Percentiles rank a stretch among this genome's conserved stretches.
Evolutionary conservation across 2,329 filamentous ascomycete species (phyloP).

Genomic region (Colletotrichum sp.): DNA sequence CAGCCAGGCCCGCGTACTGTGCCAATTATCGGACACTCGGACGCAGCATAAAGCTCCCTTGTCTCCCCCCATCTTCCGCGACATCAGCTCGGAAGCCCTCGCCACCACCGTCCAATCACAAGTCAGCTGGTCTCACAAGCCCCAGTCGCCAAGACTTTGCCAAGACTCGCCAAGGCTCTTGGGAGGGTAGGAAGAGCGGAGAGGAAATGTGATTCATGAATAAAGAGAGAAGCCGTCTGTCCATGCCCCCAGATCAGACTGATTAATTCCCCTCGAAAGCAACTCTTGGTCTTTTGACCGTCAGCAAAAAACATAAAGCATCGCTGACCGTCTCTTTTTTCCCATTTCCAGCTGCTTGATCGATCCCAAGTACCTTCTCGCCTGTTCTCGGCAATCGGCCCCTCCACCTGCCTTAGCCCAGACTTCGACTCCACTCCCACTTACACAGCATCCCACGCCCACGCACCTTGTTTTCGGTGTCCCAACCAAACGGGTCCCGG

Average conservation of each 20-base stretch:
- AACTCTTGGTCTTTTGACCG: not conserved
- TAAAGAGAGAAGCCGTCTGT: slow-evolving; percentile 18
- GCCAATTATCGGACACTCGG: not conserved
- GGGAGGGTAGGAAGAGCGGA: slow-evolving; percentile 20
- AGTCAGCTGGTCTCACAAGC: not conserved
- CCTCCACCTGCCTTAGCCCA: not conserved
- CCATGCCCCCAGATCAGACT: slow-evolving; percentile 10
- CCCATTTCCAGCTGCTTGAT: not conserved
- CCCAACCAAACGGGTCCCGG: not conserved
- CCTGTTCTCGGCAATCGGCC: slow-evolving; percentile 15
- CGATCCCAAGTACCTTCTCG: not conserved
- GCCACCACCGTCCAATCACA: slow-evolving; percentile 8
- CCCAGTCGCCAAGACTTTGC: slow-evolving; percentile 19
- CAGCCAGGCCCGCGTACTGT: not conserved
- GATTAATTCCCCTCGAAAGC: not conserved
- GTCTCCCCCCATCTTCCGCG: slow-evolving; percentile 3
- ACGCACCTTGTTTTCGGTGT: not conserved
- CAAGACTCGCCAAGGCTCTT: slow-evolving; percentile 20
- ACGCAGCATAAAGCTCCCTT: not conserved
- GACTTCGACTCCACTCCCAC: slow-evolving; percentile 10
- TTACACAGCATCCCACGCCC: slow-evolving; percentile 7
- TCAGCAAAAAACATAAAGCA: slow-evolving; percentile 20
- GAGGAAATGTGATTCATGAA: slow-evolving; percentile 23
- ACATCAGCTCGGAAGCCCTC: slow-evolving; percentile 20
- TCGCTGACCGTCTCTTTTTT: slow-evolving; percentile 9